Conservation (phyloP, 257 asterid genomes). For the Linderniella brevidens region DNA sequence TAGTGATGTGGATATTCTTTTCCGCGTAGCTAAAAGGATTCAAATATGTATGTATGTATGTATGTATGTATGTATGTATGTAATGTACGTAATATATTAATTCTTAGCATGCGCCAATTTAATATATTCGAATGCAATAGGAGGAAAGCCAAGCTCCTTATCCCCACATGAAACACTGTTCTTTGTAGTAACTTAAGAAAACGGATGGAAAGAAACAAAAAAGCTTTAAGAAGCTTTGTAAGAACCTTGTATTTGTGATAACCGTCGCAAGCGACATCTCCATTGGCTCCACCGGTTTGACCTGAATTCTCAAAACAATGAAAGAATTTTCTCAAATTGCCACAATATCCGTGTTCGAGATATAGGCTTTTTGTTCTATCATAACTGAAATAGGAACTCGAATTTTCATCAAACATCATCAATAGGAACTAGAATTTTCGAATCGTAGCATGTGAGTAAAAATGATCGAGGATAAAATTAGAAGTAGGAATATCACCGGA, state of each 20-base stretch:
- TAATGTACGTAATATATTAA: background rate
- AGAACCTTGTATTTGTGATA: slow-evolving; percentile 38
- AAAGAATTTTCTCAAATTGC: background rate
- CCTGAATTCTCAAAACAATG: slow-evolving; percentile 15
- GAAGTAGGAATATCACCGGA: slow-evolving; percentile 13
- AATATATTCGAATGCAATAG: no score
- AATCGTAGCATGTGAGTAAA: no score
- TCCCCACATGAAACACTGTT: no score
- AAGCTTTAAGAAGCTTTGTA: slow-evolving; percentile 1
- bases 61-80: background rate
- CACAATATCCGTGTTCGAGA: background rate
- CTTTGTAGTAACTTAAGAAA: background rate
- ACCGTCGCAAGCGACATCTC: slow-evolving; percentile 32
- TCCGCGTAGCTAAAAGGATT: background rate
- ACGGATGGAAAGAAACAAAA: background rate
- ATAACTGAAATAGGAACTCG: no score
- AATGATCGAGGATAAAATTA: background rate
- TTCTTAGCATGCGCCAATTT: background rate
- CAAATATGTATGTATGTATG: background rate
- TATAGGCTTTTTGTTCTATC: no score
- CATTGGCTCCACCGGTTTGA: slow-evolving; percentile 17
- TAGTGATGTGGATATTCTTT: background rate
- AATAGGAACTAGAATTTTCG: no score
- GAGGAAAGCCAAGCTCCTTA: no score
- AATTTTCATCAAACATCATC: no score